Conservation (phyloP, 305 asterid species). For the Fraxinus velutina region DNA sequence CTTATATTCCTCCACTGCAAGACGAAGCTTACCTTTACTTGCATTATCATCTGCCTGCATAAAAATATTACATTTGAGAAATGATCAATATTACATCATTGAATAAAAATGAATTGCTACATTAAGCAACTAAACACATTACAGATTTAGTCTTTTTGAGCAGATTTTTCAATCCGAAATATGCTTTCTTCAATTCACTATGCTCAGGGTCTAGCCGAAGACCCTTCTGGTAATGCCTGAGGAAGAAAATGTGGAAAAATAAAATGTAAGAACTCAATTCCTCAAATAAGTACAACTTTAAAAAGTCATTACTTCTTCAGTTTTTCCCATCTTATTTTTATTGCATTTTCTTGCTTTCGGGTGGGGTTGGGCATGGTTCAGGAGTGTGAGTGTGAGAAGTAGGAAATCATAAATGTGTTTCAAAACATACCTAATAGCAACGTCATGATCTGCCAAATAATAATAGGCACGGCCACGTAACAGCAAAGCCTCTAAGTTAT, state of each 20-base stretch:
- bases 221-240: constrained; percentile 93
- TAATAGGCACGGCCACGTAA: constrained; percentile 95
- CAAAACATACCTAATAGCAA: constrained; percentile 58
- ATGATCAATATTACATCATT: neutral
- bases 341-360: neutral
- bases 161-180: constrained; percentile 81
- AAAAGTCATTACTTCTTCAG: neutral
- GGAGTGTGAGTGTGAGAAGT: neutral
- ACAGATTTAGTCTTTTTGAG: constrained; percentile 85
- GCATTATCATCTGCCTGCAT: constrained; percentile 90
- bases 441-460: constrained; percentile 92
- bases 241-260: constrained; percentile 17
- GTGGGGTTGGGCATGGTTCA: neutral
- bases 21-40: constrained; percentile 80
- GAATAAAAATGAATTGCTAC: neutral
- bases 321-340: constrained; percentile 5
- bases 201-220: constrained; percentile 95
- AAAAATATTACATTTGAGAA: constrained; percentile 18
- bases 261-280: neutral
- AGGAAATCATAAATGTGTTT: constrained; percentile 10
- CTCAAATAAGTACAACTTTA: neutral
- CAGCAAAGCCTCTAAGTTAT: constrained; percentile 74
- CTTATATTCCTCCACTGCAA: constrained; percentile 79
- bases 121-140: constrained; percentile 19
- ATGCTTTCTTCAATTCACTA: constrained; percentile 84